These are phyloP conservation scores for Acarospora socialis DNA, from an alignment of 2,329 filamentous ascomycete genomes.

Conservation along the genomic window DNA sequence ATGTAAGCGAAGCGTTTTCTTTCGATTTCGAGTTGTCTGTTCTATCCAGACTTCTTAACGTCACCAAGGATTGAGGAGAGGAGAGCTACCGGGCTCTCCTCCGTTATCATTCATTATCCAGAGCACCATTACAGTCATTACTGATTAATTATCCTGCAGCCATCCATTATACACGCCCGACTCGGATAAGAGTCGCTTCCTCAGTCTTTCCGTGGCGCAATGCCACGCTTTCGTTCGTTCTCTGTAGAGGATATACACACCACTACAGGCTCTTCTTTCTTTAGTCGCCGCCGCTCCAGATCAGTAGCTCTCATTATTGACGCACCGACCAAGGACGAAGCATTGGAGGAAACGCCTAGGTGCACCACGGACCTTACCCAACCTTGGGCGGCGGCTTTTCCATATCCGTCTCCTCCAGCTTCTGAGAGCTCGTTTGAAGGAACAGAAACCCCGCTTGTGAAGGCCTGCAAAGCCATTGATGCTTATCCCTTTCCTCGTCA, in stretches of 20 bases:
- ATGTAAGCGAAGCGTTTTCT: too few species aligned
- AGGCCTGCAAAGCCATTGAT: slow-evolving; percentile 7
- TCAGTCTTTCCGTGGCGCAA: not conserved
- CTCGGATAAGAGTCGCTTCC: too few species aligned
- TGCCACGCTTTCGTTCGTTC: not conserved
- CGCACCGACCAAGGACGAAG: too few species aligned
- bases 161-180: too few species aligned
- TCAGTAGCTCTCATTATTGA: not conserved
- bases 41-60: too few species aligned
- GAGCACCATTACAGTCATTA: too few species aligned
- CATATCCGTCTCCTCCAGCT: slow-evolving; percentile 1
- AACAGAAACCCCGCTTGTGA: slow-evolving; percentile 5
- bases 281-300: not conserved
- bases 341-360: too few species aligned
- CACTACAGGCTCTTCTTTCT: slow-evolving; percentile 5
- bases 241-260: slow-evolving; percentile 1
- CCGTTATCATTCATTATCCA: too few species aligned
- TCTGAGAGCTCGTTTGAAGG: not conserved
- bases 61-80: too few species aligned
- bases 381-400: slow-evolving; percentile 1
- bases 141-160: too few species aligned
- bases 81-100: too few species aligned
- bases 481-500: slow-evolving; percentile 13
- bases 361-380: slow-evolving; percentile 2
- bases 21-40: too few species aligned